Evolutionary conservation across 192 early-diverging fungal genomes (phyloP).

Genomic region (Umbelopsis sp.): DNA sequence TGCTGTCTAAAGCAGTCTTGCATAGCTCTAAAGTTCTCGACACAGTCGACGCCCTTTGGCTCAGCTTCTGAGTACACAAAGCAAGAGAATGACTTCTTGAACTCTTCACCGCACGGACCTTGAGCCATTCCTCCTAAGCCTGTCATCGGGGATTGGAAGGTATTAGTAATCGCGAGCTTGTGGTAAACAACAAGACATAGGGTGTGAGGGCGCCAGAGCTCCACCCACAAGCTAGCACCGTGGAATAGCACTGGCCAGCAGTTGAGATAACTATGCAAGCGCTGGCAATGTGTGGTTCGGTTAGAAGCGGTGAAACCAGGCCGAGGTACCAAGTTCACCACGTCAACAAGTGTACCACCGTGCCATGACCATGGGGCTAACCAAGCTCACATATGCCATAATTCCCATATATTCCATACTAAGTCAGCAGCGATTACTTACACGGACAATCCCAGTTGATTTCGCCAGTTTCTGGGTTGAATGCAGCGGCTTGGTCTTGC

Average conservation of each 20-base stretch:
- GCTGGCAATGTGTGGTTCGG: too few species aligned
- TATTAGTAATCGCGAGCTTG: constrained; percentile 4
- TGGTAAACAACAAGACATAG: not conserved
- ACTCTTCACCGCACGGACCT: constrained; percentile 95
- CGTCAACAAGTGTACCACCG: too few species aligned
- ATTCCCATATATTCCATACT: too few species aligned
- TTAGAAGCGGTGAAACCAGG: too few species aligned
- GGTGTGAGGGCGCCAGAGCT: too few species aligned
- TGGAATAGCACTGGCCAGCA: too few species aligned
- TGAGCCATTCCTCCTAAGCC: constrained; percentile 89
- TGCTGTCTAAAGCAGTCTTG: constrained; percentile 89
- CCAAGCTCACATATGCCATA: not conserved
- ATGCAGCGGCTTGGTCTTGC: constrained; percentile 55
- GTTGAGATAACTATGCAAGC: too few species aligned
- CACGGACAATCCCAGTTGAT: constrained; percentile 99
- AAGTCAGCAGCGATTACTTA: constrained; percentile 13
- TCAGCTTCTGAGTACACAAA: constrained; percentile 93
- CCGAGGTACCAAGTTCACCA: too few species aligned
- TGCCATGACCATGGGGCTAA: too few species aligned
- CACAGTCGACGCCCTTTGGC: constrained; percentile 97
- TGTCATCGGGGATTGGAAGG: constrained; percentile 14
- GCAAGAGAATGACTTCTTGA: constrained; percentile 96
- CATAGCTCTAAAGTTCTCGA: constrained; percentile 93
- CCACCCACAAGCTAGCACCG: too few species aligned
- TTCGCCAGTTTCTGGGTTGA: constrained; percentile 80